A percentile compares a stretch with the other conserved stretches of the same genome.
These are phyloP conservation scores for Helotiales sp. DNA, from an alignment of 2,329 filamentous ascomycete species.

Conservation along the genomic window DNA sequence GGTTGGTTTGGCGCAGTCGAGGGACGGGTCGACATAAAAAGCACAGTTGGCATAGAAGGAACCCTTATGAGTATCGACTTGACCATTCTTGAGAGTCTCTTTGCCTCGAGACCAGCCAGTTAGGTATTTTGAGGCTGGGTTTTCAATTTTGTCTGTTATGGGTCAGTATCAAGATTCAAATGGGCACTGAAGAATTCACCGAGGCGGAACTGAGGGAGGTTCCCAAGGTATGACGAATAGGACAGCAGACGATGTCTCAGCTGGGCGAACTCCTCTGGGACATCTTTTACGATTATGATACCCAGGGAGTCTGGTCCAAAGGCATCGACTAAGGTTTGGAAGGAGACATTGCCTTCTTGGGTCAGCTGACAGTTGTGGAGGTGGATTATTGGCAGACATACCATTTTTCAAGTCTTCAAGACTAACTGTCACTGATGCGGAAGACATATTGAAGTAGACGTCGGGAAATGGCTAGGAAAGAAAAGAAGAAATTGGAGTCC, in stretches of 20 bases:
- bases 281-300: constrained; percentile 89
- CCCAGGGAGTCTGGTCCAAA: constrained; percentile 91
- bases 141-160: constrained; percentile 59
- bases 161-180: constrained; percentile 19
- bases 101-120: constrained; percentile 83
- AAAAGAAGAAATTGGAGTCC: background rate
- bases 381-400: constrained; percentile 41
- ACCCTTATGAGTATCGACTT: constrained; percentile 80
- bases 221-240: constrained; percentile 87
- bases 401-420: constrained; percentile 64
- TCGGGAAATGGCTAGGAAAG: background rate
- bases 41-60: constrained; percentile 86
- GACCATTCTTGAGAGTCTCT: constrained; percentile 78
- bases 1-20: constrained; percentile 67
- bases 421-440: constrained; percentile 55
- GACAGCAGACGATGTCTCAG: constrained; percentile 78
- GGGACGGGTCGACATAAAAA: constrained; percentile 69
- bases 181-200: constrained; percentile 54
- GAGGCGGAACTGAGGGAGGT: constrained; percentile 73
- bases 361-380: constrained; percentile 24
- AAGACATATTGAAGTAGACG: constrained; percentile 30
- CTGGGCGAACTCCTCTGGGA: constrained; percentile 73
- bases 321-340: constrained; percentile 73
- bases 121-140: constrained; percentile 65
- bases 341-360: constrained; percentile 65